Base-by-base conservation (phyloP, 202 grass and related monocot genomes). In the Sporobolus alterniflorus region DNA sequence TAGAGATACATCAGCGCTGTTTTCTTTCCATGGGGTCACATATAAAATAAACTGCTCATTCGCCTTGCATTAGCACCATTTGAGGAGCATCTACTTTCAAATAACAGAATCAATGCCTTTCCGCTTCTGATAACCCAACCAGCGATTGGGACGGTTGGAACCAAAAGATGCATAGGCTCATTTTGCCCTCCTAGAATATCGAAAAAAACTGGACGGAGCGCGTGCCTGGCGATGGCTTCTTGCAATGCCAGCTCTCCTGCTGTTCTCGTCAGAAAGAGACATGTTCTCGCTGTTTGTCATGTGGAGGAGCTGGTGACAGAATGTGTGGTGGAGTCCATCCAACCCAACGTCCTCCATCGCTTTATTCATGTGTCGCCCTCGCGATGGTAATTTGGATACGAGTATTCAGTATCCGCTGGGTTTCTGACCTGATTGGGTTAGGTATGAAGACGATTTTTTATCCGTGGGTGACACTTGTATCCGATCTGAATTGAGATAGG, bases 321-420 rank as follows among this genome's bases (percentile, higher is more conserved):
- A 77, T 70, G 64, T 56, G 70, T n/a, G 51, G 52, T 56, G 51
- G 52, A n/a, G 24, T 18, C 8, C 44, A 52, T 20, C n/a, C n/a
- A n/a, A n/a, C n/a, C n/a, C n/a, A n/a, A n/a, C n/a, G n/a, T n/a
- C 44, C 69, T 24, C 26, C 74, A 15, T 29, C 44, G 0, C 59
- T 73, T 78, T 83, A 51, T 74, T 17, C 74, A 29, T 20, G 60
- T 30, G 67, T n/a, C n/a, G n/a, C n/a, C n/a, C n/a, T n/a, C n/a
- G n/a, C n/a, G n/a, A n/a, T n/a, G n/a, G n/a, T n/a, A n/a, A n/a
- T n/a, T n/a, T n/a, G n/a, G n/a, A n/a, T n/a, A n/a, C n/a, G n/a
- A n/a, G n/a, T n/a, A n/a, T n/a, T n/a, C n/a, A n/a, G n/a, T n/a
- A n/a, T n/a, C n/a, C n/a, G n/a, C n/a, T n/a, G n/a, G n/a, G n/a